phyloP scores from a whole-genome alignment of 371 early-diverging fungal species.

The Apophysomyces variabilis region DNA sequence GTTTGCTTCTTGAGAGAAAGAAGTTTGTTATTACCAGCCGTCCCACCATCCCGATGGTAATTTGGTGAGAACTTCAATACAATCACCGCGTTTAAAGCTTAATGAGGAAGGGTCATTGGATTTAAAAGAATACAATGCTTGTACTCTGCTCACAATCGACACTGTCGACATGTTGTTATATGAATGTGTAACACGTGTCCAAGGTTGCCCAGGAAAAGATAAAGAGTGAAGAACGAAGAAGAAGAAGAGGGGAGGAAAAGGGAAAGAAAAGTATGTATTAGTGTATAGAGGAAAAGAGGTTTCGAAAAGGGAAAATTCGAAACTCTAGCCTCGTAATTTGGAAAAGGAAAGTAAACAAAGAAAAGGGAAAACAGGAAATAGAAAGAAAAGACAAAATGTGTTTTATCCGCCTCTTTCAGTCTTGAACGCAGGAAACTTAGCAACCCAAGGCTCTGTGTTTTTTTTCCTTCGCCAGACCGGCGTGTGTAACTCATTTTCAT shows the following conservation, averaged over 20 bases:
- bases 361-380: constrained; percentile 6
- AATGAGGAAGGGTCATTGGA: constrained; percentile 75
- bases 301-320: constrained; percentile 13
- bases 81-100: constrained; percentile 79
- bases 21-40: constrained; percentile 50
- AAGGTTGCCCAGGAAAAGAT: neutral
- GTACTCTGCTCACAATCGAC: constrained; percentile 9
- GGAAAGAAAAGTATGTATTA: neutral
- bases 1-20: neutral
- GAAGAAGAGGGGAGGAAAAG: constrained; percentile 10
- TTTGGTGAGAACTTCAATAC: constrained; percentile 82
- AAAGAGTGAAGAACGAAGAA: constrained; percentile 4
- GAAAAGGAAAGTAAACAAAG: constrained; percentile 11
- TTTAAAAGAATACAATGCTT: constrained; percentile 4
- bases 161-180: neutral
- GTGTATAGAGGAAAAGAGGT: neutral
- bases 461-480: neutral
- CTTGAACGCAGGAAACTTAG: neutral
- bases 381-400: neutral
- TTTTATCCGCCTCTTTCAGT: neutral
- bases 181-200: neutral
- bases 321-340: neutral
- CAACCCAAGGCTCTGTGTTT: too few relatives aligned
- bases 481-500: neutral
- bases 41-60: constrained; percentile 96